phyloP scores from a whole-genome alignment of 306 rosid genomes.

The Macrotyloma uniflorum region DNA sequence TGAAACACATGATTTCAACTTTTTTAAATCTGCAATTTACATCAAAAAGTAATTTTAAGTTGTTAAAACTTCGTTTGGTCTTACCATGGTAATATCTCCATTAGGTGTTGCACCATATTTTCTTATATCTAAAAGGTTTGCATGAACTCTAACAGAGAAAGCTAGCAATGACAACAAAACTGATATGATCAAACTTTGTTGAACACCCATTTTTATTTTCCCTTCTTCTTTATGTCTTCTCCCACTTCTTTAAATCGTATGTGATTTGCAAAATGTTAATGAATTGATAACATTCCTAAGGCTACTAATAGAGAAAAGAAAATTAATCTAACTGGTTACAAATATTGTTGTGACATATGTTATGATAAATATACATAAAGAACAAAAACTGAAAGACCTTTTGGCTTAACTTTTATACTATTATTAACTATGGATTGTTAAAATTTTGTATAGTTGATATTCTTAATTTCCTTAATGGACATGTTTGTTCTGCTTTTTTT shows the following conservation, averaged over 20 bases:
- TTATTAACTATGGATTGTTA: neutral
- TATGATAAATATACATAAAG: neutral
- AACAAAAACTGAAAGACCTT: neutral
- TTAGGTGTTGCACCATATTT: conserved; percentile 2
- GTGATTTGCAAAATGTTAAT: neutral
- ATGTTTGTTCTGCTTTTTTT: neutral
- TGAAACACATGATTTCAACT: neutral
- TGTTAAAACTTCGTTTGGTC: neutral
- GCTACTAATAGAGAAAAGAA: neutral
- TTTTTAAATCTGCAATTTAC: neutral
- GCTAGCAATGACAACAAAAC: neutral
- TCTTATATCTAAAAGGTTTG: neutral
- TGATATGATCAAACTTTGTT: neutral
- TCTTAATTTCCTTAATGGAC: neutral
- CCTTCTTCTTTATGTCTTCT: neutral
- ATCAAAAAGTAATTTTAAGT: neutral
- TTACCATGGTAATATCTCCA: neutral
- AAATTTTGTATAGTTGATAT: neutral
- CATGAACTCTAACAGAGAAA: neutral
- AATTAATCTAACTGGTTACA: neutral
- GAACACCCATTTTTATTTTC: neutral
- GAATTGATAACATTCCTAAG: neutral
- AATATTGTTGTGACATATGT: no score
- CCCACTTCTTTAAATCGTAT: neutral
- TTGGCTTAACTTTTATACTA: neutral